phyloP scores from a whole-genome alignment of 768 basidiomycete genomes.

The Boletus pseudo-olivaceus region DNA sequence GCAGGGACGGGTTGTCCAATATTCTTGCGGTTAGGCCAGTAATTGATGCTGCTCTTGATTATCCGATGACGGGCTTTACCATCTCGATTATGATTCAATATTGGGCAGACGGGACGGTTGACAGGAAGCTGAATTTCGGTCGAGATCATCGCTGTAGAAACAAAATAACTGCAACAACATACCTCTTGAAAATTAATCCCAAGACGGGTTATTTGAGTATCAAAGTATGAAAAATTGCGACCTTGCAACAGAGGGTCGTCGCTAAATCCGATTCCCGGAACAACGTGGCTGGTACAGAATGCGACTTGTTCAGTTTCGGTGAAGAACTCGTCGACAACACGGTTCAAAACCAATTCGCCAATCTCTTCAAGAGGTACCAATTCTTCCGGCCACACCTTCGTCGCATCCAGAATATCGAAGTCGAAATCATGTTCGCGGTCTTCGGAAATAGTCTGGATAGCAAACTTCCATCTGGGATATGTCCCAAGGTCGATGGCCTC shows the following conservation, averaged over 20 bases:
- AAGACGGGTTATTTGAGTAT: slow-evolving; percentile 78
- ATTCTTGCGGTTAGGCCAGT: slow-evolving; percentile 76
- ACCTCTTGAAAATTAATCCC: slow-evolving; percentile 79
- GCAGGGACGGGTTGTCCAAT: slow-evolving; percentile 45
- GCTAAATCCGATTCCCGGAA: slow-evolving; percentile 67
- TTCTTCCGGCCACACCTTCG: slow-evolving; percentile 85
- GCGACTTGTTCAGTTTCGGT: slow-evolving; percentile 87
- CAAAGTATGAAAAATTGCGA: slow-evolving; percentile 83
- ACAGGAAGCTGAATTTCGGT: slow-evolving; percentile 60
- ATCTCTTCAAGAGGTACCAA: slow-evolving; percentile 73
- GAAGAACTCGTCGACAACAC: slow-evolving; percentile 73
- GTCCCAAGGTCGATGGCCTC: slow-evolving; percentile 76
- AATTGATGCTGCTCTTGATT: slow-evolving; percentile 59
- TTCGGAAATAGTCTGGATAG: slow-evolving; percentile 61
- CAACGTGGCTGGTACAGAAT: slow-evolving; percentile 66
- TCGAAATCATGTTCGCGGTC: slow-evolving; percentile 76
- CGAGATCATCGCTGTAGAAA: not conserved
- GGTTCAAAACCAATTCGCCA: slow-evolving; percentile 68
- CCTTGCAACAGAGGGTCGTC: slow-evolving; percentile 81
- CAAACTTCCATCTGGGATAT: slow-evolving; percentile 76
- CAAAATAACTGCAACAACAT: not conserved
- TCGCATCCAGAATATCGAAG: slow-evolving; percentile 84
- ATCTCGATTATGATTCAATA: slow-evolving; percentile 66
- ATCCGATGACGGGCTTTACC: slow-evolving; percentile 58
- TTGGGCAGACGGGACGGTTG: slow-evolving; percentile 75